These are phyloP conservation scores for Ophiocordyceps camponoti-rufipedis DNA, from an alignment of 2,329 filamentous ascomycete species.

Conservation along the genomic window DNA sequence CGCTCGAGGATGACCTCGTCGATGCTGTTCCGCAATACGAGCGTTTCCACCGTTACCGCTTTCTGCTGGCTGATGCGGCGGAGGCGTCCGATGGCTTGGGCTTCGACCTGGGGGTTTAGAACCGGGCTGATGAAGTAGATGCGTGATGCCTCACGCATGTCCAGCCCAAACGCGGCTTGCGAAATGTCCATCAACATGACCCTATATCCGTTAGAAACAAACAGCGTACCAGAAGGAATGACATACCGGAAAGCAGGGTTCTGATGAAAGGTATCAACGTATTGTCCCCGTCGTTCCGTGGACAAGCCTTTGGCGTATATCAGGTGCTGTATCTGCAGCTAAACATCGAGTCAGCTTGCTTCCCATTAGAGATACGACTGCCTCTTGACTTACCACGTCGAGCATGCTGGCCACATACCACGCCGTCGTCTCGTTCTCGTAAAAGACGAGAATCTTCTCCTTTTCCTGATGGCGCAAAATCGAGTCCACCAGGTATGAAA, in stretches of 20 bases:
- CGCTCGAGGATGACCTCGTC: slow-evolving; percentile 71
- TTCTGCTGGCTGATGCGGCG: slow-evolving; percentile 72
- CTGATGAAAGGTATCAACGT: slow-evolving; percentile 62
- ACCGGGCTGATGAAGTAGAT: slow-evolving; percentile 85
- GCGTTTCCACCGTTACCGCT: slow-evolving; percentile 67
- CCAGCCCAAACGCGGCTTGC: slow-evolving; percentile 74
- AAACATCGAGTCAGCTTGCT: slow-evolving; percentile 2
- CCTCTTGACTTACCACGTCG: slow-evolving; percentile 37
- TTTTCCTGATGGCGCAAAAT: slow-evolving; percentile 47
- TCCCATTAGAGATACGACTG: neutral
- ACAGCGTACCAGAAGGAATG: neutral
- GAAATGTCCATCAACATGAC: slow-evolving; percentile 84
- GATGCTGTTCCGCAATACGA: slow-evolving; percentile 62
- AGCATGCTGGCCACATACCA: slow-evolving; percentile 73
- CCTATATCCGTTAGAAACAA: slow-evolving; percentile 11
- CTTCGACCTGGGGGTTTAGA: slow-evolving; percentile 68
- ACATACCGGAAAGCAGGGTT: slow-evolving; percentile 38
- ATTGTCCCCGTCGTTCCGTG: slow-evolving; percentile 46
- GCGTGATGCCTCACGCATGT: slow-evolving; percentile 65
- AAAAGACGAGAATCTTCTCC: slow-evolving; percentile 87
- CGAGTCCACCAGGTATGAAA: slow-evolving; percentile 66
- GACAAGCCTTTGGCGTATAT: slow-evolving; percentile 50
- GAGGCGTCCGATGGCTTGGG: slow-evolving; percentile 79
- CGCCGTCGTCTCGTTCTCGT: slow-evolving; percentile 72
- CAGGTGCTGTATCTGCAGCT: slow-evolving; percentile 40